Conservation (phyloP, 768 basidiomycete genomes). For the Phaffia tasmanica region DNA sequence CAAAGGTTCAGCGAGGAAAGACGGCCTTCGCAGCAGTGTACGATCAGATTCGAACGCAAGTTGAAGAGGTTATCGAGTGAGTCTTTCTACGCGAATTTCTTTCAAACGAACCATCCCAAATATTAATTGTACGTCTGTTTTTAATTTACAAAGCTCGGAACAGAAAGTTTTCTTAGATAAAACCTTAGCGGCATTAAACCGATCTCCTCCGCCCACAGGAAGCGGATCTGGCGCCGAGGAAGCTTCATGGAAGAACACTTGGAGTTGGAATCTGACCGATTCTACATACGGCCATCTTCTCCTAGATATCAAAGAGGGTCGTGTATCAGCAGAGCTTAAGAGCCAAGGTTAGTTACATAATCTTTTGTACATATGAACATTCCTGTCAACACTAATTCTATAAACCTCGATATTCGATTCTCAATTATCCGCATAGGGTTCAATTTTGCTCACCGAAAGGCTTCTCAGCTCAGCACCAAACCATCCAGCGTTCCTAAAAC, state of each 20-base stretch:
- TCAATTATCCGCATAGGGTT: slow-evolving; percentile 50
- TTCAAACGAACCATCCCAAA: neutral
- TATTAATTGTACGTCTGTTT: neutral
- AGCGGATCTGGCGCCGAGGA: slow-evolving; percentile 61
- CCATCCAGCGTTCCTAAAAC: slow-evolving; percentile 38
- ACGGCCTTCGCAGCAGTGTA: slow-evolving; percentile 84
- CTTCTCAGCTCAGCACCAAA: slow-evolving; percentile 36
- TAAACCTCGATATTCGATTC: neutral
- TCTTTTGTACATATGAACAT: neutral
- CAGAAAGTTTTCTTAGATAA: slow-evolving; percentile 82
- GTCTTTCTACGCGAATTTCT: slow-evolving; percentile 24
- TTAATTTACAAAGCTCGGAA: slow-evolving; percentile 45
- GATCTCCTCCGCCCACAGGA: slow-evolving; percentile 41
- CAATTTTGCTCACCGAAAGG: slow-evolving; percentile 76
- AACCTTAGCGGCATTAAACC: slow-evolving; percentile 69
- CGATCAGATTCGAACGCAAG: slow-evolving; percentile 82
- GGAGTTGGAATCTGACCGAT: slow-evolving; percentile 45
- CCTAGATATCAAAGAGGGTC: slow-evolving; percentile 79
- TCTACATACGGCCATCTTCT: slow-evolving; percentile 83
- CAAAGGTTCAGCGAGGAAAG: slow-evolving; percentile 63
- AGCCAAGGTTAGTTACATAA: slow-evolving; percentile 58
- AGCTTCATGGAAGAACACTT: slow-evolving; percentile 84
- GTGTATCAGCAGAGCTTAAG: slow-evolving; percentile 82
- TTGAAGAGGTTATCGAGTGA: slow-evolving; percentile 75
- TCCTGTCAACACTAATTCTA: slow-evolving; percentile 4